These are phyloP conservation scores for Xylaria sp. DNA, from an alignment of 2,329 filamentous ascomycete species.

Conservation along the genomic window DNA sequence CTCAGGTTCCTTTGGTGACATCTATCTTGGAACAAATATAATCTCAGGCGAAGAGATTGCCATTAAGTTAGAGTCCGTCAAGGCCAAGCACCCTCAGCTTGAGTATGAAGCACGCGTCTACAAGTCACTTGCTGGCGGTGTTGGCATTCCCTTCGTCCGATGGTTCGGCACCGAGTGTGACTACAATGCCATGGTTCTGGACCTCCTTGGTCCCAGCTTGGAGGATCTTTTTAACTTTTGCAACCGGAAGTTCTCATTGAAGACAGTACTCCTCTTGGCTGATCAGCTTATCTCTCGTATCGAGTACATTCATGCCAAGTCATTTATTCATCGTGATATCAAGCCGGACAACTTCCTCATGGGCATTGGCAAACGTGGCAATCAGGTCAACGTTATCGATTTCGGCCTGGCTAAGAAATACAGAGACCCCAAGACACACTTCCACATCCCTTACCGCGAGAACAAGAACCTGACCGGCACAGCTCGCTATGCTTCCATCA, in stretches of 20 bases:
- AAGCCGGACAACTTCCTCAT: conserved; percentile 99
- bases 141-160: conserved; percentile 97
- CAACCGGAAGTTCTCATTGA: conserved; percentile 99
- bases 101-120: conserved; percentile 98
- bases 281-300: conserved; percentile 99
- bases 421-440: conserved; percentile 99
- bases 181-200: conserved; percentile 99
- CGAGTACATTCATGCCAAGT: conserved; percentile 99
- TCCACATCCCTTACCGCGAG: conserved; percentile 99
- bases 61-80: conserved; percentile 99
- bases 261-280: conserved; percentile 95
- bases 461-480: conserved; percentile 99
- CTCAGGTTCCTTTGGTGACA: conserved; percentile 96
- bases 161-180: conserved; percentile 99
- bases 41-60: conserved; percentile 99
- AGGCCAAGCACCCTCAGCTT: conserved; percentile 98
- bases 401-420: conserved; percentile 99
- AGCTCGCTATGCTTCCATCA: conserved; percentile 97
- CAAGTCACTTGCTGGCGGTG: conserved; percentile 90
- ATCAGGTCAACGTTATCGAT: conserved; percentile 99
- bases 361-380: conserved; percentile 98
- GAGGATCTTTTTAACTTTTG: conserved; percentile 99
- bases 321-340: conserved; percentile 99
- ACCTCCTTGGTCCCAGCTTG: conserved; percentile 92
- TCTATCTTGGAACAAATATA: conserved; percentile 99